Conservation (phyloP, 2,329 filamentous ascomycete genomes). For the Tolypocladium capitatum region DNA sequence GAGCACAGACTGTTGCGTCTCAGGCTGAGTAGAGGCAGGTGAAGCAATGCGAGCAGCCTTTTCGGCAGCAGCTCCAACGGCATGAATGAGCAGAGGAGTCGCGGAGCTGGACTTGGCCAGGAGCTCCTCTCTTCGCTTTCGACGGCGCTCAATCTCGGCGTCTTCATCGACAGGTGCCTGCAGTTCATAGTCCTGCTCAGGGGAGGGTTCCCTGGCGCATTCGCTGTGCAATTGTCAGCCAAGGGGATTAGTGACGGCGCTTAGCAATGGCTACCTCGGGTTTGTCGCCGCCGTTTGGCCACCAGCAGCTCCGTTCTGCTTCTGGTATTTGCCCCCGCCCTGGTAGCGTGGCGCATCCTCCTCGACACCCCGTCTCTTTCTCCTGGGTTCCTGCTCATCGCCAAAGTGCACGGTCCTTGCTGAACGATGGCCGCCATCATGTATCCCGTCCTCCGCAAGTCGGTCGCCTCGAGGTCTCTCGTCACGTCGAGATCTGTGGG, state of each 20-base stretch:
- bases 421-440: neutral
- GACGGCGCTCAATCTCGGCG: constrained; percentile 70
- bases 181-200: constrained; percentile 34
- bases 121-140: constrained; percentile 72
- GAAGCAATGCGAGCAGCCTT: constrained; percentile 40
- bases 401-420: neutral
- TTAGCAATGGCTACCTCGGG: neutral
- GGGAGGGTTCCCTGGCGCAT: constrained; percentile 14
- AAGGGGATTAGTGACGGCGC: neutral
- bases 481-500: constrained; percentile 25
- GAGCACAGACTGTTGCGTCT: constrained; percentile 23
- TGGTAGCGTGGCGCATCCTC: neutral
- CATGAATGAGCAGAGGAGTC: constrained; percentile 62
- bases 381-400: neutral
- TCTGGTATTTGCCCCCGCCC: neutral
- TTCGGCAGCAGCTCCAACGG: constrained; percentile 48
- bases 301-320: neutral
- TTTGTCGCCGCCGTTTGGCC: neutral
- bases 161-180: constrained; percentile 62
- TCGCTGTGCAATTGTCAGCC: constrained; percentile 2
- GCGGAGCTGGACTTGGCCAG: constrained; percentile 68
- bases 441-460: constrained; percentile 15
- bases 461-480: constrained; percentile 22
- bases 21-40: constrained; percentile 36
- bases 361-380: neutral